These are phyloP conservation scores for Curvularia eragrostidis DNA, from an alignment of 2,329 filamentous ascomycete genomes.

Conservation along the genomic window DNA sequence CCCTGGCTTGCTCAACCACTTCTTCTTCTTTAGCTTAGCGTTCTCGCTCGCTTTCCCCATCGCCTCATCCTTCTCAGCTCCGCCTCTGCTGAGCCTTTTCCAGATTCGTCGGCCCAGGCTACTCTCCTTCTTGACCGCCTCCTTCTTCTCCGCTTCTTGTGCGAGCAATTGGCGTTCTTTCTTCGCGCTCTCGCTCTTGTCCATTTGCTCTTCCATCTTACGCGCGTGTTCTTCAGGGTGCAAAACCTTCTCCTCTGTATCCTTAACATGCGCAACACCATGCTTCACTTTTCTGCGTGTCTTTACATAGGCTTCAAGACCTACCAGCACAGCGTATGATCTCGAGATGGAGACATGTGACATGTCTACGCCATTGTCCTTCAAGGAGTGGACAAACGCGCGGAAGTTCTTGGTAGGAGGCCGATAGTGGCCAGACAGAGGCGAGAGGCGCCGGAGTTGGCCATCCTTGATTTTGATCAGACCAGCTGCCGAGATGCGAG, in stretches of 20 bases:
- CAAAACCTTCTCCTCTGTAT: constrained; percentile 65
- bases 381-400: constrained; percentile 76
- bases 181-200: constrained; percentile 67
- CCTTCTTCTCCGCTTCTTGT: constrained; percentile 54
- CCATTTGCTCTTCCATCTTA: constrained; percentile 57
- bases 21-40: constrained; percentile 35
- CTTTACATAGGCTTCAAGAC: constrained; percentile 79
- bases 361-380: constrained; percentile 79
- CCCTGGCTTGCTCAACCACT: constrained; percentile 40
- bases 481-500: constrained; percentile 81
- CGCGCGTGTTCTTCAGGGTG: constrained; percentile 64
- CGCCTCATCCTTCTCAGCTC: constrained; percentile 25
- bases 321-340: constrained; percentile 81
- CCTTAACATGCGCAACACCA: constrained; percentile 57
- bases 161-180: constrained; percentile 63
- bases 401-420: constrained; percentile 84
- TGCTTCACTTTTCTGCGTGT: constrained; percentile 70
- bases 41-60: constrained; percentile 27
- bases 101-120: constrained; percentile 42
- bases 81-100: constrained; percentile 33
- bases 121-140: constrained; percentile 48
- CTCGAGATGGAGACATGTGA: constrained; percentile 78
- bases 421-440: constrained; percentile 77
- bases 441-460: constrained; percentile 74
- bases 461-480: constrained; percentile 86